Percentiles rank a stretch among this genome's conserved stretches.
Conservation (phyloP, 202 grass and related monocot species). For the Setaria italica region DNA sequence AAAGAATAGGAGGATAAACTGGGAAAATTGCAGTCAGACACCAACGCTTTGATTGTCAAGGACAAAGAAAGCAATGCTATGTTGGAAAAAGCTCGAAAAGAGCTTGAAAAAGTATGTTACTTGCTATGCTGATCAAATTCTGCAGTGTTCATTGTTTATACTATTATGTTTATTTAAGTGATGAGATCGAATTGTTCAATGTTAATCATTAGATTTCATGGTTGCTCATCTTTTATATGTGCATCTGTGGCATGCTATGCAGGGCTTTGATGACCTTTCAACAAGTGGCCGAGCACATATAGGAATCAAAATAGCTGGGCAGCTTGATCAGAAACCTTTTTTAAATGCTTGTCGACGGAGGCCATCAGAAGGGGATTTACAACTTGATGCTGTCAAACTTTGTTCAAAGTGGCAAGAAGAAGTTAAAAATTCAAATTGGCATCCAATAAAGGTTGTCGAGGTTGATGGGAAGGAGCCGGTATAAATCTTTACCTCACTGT, state of each 20-base stretch:
- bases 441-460: no score
- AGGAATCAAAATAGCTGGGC: slow-evolving; percentile 40
- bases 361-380: no score
- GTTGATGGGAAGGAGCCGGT: no score
- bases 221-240: background rate
- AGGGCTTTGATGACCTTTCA: slow-evolving; percentile 57
- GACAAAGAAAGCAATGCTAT: slow-evolving; percentile 59
- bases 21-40: slow-evolving; percentile 57
- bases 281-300: slow-evolving; percentile 28
- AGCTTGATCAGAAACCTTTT: no score
- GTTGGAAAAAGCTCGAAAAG: background rate
- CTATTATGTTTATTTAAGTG: background rate
- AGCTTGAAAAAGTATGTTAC: no score
- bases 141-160: background rate
- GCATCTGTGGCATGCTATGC: background rate
- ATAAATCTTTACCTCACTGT: no score
- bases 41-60: slow-evolving; percentile 60
- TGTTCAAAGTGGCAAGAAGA: no score
- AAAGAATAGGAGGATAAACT: slow-evolving; percentile 70
- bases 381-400: no score
- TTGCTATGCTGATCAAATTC: background rate
- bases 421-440: no score
- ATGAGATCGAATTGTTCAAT: background rate
- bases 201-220: background rate
- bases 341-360: no score